Evolutionary conservation across 2,329 filamentous ascomycete genomes (phyloP), one percentile per base, ranked within the genome.

Genomic region (Talaromyces sp.): DNA sequence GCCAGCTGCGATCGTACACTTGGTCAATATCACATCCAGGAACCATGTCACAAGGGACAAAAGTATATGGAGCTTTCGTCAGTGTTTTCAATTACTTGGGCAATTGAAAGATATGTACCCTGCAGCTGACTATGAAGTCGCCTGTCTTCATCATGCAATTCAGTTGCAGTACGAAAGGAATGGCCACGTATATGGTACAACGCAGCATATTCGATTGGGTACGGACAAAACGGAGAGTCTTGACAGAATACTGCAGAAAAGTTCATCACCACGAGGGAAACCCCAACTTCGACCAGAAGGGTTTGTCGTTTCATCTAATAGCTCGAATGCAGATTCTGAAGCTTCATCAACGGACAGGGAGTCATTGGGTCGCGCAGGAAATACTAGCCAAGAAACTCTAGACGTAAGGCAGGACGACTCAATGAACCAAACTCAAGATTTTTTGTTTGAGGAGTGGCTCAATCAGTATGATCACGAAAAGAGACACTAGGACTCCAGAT

Each of bases 1-100:
- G 6, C 92, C 92, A 0, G 92, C 92, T 22, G 93, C 95, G 79
- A 94, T 96, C 68, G 93, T 94, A 56, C 92, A 96, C 73, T 84
- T 96, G 31, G 84, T 94, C 9, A 92, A 95, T 74, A 92, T 95
- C 81, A 93, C 93, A 78, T 90, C 90, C 27, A 87, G 88, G 0
- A 86, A 90, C 37, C 86, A 87, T 11, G 85, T 88, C 50, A 88
- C 89, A 2, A 87, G 91, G 11, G 84, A 90, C 50, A 83, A 85
- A 52, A 91, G 90, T 50, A 85, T 91, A 35, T 85, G 87, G 65
- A 91, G 91, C 25, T 95, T 96, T 80, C 88, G 88, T 68, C 87
- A 91, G 73, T 96, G 92, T 78, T 93, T 96, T 87, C 85, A 88
- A 56, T 90, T 95, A 57, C 91, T 96, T 84, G 88, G 91, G 73